phyloP scores from a whole-genome alignment of 495 filamentous ascomycete species.

The Penicillium coffeae region DNA sequence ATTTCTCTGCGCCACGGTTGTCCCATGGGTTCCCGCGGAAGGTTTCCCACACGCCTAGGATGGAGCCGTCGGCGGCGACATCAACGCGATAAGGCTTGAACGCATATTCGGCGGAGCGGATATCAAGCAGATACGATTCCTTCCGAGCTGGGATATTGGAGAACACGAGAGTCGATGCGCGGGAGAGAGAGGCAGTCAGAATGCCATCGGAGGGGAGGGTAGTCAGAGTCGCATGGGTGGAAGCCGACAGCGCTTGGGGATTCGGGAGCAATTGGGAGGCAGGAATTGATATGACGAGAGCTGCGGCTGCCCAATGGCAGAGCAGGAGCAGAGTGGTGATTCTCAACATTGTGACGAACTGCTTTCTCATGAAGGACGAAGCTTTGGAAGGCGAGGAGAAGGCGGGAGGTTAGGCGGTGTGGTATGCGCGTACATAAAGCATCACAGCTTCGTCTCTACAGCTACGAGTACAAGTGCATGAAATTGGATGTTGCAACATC shows the following conservation, averaged over 20 bases:
- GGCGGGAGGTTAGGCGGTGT: too few species aligned
- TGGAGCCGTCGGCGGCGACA: slow-evolving; percentile 45
- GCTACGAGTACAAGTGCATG: too few species aligned
- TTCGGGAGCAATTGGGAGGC: slow-evolving; percentile 39
- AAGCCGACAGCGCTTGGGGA: slow-evolving; percentile 39
- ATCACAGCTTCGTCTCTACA: too few species aligned
- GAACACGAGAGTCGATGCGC: slow-evolving; percentile 69
- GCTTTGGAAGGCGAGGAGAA: too few species aligned
- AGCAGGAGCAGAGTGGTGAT: slow-evolving; percentile 2
- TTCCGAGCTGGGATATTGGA: slow-evolving; percentile 38
- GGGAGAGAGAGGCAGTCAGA: slow-evolving; percentile 57
- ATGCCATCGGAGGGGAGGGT: slow-evolving; percentile 59
- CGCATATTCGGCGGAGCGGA: slow-evolving; percentile 64
- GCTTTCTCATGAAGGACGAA: too few species aligned
- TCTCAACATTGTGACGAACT: not conserved
- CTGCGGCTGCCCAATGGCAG: slow-evolving; percentile 14
- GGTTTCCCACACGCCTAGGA: slow-evolving; percentile 71
- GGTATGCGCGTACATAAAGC: too few species aligned
- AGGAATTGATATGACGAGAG: slow-evolving; percentile 46
- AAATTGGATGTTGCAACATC: too few species aligned
- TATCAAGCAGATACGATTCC: slow-evolving; percentile 74
- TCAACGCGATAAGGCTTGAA: slow-evolving; percentile 78
- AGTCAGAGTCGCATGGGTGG: slow-evolving; percentile 64
- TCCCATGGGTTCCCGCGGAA: slow-evolving; percentile 85
- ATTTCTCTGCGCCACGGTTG: slow-evolving; percentile 67